Conservation (phyloP, 192 early-diverging fungal genomes). For the Coemansia sp. region DNA sequence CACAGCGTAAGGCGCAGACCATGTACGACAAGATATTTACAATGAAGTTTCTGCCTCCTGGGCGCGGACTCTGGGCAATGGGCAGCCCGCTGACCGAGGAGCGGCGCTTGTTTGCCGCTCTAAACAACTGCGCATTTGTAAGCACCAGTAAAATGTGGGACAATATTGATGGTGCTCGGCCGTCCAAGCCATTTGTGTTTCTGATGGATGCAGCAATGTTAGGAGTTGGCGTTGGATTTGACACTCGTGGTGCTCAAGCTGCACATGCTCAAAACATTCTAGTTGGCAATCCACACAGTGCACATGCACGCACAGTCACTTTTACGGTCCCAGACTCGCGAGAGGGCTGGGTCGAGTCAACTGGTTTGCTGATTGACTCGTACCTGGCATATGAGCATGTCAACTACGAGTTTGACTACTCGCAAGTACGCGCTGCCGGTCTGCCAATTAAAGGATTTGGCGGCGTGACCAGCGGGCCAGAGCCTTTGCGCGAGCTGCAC, state of each 20-base stretch:
- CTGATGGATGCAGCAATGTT: slow-evolving; percentile 56
- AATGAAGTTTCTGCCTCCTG: slow-evolving; percentile 57
- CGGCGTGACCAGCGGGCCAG: slow-evolving; percentile 46
- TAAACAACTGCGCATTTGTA: slow-evolving; percentile 58
- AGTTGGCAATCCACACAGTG: background rate
- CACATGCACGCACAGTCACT: background rate
- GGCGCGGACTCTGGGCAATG: slow-evolving; percentile 58
- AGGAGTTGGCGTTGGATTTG: slow-evolving; percentile 58
- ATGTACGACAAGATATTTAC: slow-evolving; percentile 55
- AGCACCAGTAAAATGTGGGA: slow-evolving; percentile 56
- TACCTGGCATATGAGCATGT: slow-evolving; percentile 19
- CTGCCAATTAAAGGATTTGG: slow-evolving; percentile 53
- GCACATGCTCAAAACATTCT: background rate
- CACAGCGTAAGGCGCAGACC: slow-evolving; percentile 47
- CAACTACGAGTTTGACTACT: slow-evolving; percentile 36
- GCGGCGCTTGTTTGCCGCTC: slow-evolving; percentile 43
- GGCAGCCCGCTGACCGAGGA: slow-evolving; percentile 53
- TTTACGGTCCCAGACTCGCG: slow-evolving; percentile 48
- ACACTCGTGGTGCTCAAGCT: slow-evolving; percentile 42
- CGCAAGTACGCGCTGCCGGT: slow-evolving; percentile 24
- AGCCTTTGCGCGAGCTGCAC: slow-evolving; percentile 44
- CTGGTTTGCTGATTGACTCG: slow-evolving; percentile 44
- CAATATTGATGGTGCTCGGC: background rate
- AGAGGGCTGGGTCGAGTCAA: slow-evolving; percentile 55
- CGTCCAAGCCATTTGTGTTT: slow-evolving; percentile 46